Percentiles rank a stretch among this genome's conserved stretches.
phyloP scores from a whole-genome alignment of 2,329 filamentous ascomycete species.

The Fulvia fulva region DNA sequence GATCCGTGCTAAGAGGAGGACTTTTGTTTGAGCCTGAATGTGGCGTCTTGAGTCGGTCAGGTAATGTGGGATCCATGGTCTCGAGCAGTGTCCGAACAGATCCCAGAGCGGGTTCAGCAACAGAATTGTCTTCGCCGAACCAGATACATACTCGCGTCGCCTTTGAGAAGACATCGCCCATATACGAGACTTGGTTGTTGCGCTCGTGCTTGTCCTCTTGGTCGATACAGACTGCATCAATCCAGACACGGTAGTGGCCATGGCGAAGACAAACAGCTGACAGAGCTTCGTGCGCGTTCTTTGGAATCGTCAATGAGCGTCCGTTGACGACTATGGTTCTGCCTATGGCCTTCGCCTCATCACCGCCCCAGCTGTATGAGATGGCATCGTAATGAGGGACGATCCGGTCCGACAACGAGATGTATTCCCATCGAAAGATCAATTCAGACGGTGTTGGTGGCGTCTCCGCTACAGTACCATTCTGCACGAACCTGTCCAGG shows the following conservation, averaged over 20 bases:
- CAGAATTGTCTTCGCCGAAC: slow-evolving; percentile 1
- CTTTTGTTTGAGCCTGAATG: slow-evolving; percentile 1
- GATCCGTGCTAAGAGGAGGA: slow-evolving; percentile 3
- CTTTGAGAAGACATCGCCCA: slow-evolving; percentile 12
- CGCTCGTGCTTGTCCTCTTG: slow-evolving; percentile 9
- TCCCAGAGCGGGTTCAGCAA: background rate
- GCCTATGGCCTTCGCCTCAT: background rate
- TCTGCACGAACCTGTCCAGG: background rate
- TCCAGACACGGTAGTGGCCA: slow-evolving; percentile 10
- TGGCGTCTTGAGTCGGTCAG: slow-evolving; percentile 3
- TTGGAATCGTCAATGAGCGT: background rate
- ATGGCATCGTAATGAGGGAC: slow-evolving; percentile 6
- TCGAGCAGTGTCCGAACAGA: slow-evolving; percentile 1
- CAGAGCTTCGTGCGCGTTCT: slow-evolving; percentile 2
- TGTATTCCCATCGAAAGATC: slow-evolving; percentile 4
- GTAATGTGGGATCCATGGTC: background rate
- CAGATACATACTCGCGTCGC: slow-evolving; percentile 4
- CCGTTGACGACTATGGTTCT: slow-evolving; percentile 7
- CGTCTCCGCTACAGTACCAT: background rate
- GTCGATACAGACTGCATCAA: slow-evolving; percentile 14
- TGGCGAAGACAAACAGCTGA: background rate
- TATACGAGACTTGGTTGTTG: slow-evolving; percentile 9
- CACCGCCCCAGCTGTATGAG: slow-evolving; percentile 4
- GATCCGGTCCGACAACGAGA: slow-evolving; percentile 4
- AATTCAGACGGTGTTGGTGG: slow-evolving; percentile 1